These are phyloP conservation scores for Otatea glauca DNA, from an alignment of 176 grass and related monocot species.

Conservation along the genomic window DNA sequence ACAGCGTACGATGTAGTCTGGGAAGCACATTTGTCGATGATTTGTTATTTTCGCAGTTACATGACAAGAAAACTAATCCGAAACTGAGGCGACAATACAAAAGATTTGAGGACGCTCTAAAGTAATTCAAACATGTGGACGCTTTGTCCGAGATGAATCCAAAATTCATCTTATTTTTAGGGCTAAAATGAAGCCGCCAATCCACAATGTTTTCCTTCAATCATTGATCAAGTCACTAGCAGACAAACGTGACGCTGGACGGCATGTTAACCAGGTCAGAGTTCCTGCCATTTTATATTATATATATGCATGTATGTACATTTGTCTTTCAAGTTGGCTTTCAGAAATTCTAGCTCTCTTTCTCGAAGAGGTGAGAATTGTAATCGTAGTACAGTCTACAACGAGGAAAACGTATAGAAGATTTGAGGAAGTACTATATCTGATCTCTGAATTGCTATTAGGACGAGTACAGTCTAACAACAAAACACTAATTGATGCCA, in stretches of 20 bases:
- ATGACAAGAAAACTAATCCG: conserved; percentile 29
- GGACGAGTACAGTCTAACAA: background rate
- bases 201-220: conserved; percentile 13
- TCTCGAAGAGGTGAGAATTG: background rate
- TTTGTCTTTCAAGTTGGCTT: background rate
- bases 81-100: conserved; percentile 19
- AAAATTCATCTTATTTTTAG: conserved; percentile 12
- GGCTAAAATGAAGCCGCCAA: conserved; percentile 10
- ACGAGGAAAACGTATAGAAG: background rate
- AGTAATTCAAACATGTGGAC: conserved; percentile 25
- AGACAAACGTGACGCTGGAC: conserved; percentile 12
- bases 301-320: background rate
- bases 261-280: conserved; percentile 26
- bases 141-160: conserved; percentile 19
- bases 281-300: background rate
- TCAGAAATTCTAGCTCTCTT: background rate
- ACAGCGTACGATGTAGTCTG: conserved; percentile 21
- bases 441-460: background rate
- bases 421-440: background rate
- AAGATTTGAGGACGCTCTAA: conserved; percentile 2
- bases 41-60: background rate
- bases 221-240: conserved; percentile 28
- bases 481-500: background rate
- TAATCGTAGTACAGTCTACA: background rate
- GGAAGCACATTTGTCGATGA: conserved; percentile 45